Evolutionary conservation across 2,329 filamentous ascomycete genomes (phyloP), one percentile per base, ranked within the genome.

Genomic region (Phaeosphaeria sp.): DNA sequence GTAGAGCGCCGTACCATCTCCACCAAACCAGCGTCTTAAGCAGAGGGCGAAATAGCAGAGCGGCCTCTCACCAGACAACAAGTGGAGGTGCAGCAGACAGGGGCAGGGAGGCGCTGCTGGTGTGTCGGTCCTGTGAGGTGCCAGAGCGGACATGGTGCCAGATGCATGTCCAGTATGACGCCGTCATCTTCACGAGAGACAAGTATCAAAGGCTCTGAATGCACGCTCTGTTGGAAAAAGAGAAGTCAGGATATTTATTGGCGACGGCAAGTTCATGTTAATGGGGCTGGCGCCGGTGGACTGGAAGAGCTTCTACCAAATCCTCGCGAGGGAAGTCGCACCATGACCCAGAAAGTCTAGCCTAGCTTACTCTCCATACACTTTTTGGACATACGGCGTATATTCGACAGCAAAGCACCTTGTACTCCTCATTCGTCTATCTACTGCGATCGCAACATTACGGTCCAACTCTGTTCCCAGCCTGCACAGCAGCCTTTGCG

Each of bases 1-100:
- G 46, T 53, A 20, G 33, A 44, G 18, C 8, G 42, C 42, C 42
- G 42, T 21, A n/a, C 6, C 18, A 44, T 21, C n/a, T 44, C 42
- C 42, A 44, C 46, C 48, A 45, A 49, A 36, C 11, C 30, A 36
- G 15, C 6, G 11, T 13, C 30, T 13, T 13, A 13, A 36, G 30
- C 30, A 36, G 42, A 56, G 51, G 51, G 58, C 48, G 48, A 20
- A 66, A 64, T 65, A 53, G 53, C 43, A 59, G 60, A 63, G 66
- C 66, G 49, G 57, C 66, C 61, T 67, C 62, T 69, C 64, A 64
- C 53, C 52, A 48, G 45, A 50, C 46, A 56, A 50, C 59, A 61
- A 56, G 58, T 59, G 52, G 52, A 56, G 49, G 49, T 47, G 50
- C 52, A 27, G 55, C 49, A 42, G 45, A 33, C 49, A 57, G 36